Evolutionary conservation across 805 yeast species (phyloP), one percentile per base, ranked within the genome.

Genomic region (Pachysolen tannophilus): DNA sequence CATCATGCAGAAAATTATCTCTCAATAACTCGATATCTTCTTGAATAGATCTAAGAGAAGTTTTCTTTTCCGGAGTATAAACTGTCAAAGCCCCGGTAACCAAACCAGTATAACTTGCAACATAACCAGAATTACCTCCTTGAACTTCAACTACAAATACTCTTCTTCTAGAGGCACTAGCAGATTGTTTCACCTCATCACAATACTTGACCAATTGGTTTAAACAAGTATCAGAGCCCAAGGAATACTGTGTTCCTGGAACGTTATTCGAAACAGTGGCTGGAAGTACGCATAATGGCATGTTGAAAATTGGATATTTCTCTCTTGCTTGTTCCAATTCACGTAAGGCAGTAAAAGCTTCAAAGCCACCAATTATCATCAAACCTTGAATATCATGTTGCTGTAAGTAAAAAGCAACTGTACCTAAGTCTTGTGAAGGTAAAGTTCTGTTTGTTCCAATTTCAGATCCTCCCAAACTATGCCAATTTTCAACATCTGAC

Each of bases 111-210:
- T 69, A 79, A 4, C 95, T 76, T 5, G 97, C 96, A 52, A 92
- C 77, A 58, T 78, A 92, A 13, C 98, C 99, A 10, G 92, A 82
- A 56, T 86, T 82, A 37, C 98, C 98, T 50, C 98, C 99, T 64
- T 94, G 98, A 13, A 88, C 97, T 55, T 92, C 98, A 43, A 92
- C 92, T 26, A 92, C 95, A 56, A 92, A 92, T 17, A 82, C 95
- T 50, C 98, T 73, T 50, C 85, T 82, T 65, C 98, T 77, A 3
- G 96, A 75, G 13, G 98, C 85, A 15, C 96, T 80, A 2, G 98
- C 98, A 34, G 87, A 75, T 65, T 85, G 96, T 63, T 92, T 88
- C 46, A 92, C 81, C 18, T 84, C 86, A 58, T 92, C 99, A 63
- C 97, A 90, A 67, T 92, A 92, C 39, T 82, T 78, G 43, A 87